Evolutionary conservation across 78 protist species (phyloP).

Genomic region (Dictyostelium discoideum): DNA sequence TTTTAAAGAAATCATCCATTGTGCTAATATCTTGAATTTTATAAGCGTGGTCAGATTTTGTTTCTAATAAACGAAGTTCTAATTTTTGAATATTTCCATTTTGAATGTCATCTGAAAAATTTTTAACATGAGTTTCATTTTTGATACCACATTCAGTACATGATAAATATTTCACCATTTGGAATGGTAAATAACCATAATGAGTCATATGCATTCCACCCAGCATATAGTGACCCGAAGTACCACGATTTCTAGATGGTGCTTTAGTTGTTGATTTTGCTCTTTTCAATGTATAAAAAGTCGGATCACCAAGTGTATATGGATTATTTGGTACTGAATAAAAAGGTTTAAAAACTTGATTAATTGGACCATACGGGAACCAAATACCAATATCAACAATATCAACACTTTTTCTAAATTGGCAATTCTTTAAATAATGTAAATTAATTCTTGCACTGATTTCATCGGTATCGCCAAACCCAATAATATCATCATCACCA

Average conservation of each 20-base stretch:
- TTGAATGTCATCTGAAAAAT: background rate
- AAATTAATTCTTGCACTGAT: background rate
- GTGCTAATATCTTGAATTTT: background rate
- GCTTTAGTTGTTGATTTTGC: background rate
- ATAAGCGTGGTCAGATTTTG: background rate
- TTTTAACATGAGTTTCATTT: background rate
- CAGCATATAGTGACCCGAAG: background rate
- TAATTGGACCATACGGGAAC: constrained; percentile 8
- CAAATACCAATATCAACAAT: background rate
- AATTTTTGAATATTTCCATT: background rate
- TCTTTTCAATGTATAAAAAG: background rate
- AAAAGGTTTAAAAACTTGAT: background rate
- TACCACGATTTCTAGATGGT: constrained; percentile 1
- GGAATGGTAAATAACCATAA: constrained; percentile 13
- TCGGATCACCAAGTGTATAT: constrained; percentile 13
- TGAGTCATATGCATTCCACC: constrained; percentile 19
- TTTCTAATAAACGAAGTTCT: background rate
- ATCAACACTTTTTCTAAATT: background rate
- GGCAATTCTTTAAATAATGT: background rate
- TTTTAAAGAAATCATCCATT: background rate
- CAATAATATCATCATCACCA: background rate
- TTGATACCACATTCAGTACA: constrained; percentile 8
- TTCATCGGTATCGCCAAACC: background rate
- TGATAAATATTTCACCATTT: background rate
- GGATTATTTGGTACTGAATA: background rate